Evolutionary conservation across 2,329 filamentous ascomycete species (phyloP), one percentile per base, ranked within the genome.

Genomic region (Periglandula ipomoeae): DNA sequence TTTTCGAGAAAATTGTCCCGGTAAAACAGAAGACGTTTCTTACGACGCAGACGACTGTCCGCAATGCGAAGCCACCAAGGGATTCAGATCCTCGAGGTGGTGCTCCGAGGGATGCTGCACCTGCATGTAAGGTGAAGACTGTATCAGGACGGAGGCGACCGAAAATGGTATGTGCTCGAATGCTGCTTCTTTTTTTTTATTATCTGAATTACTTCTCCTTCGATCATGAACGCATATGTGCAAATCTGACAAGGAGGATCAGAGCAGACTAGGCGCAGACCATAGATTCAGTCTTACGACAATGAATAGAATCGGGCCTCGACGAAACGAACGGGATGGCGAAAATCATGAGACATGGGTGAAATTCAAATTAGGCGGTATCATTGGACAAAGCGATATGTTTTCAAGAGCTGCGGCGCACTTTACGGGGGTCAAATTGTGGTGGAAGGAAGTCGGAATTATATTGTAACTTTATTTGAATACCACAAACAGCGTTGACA

Each of bases 1-100:
- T 55, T 68, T 62, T 46, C 51, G 53, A 38, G 58, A 60, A 5
- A 50, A 61, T 22, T 69, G 66, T 48, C 47, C 58, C 1, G 61
- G 58, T 2, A 57, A 59, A 24, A 58, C 54, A 20, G 64, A 67
- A 24, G 62, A 65, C 23, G 51, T 66, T 5, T 55, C 58, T 15
- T 48, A 56, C 42, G 59, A 64, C 43, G 48, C 56, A 2, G 63
- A 67, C 20, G 55, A 63, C 32, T 69, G 66, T 49, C 54, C 62
- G 35, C 61, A 63, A 43, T 69, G 66, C 50, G 65, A 67, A 41
- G 57, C 55, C 44, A 55, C 53, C n/a, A 55, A 55, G 32, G 49
- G 55, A 37, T 57, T 61, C 46, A 56, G 55, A 39, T 69, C 66
- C 6, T 60, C 64, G 5, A 57, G 65, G 47, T 69, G 66, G 66